These are phyloP conservation scores for Chenopodium quinoa DNA, from an alignment of 148 eudicot genomes.

Conservation along the genomic window DNA sequence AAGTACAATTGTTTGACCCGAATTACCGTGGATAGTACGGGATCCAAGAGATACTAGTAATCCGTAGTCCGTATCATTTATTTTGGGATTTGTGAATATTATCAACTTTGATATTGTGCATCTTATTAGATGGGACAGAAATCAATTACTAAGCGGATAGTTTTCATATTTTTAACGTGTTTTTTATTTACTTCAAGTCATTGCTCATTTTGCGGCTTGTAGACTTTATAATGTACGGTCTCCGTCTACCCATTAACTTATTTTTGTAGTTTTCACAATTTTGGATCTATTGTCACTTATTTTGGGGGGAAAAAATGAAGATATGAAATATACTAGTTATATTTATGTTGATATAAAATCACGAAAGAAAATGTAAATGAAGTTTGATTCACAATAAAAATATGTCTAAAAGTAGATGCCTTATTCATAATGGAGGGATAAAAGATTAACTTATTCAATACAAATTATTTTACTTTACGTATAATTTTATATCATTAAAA, in stretches of 20 bases:
- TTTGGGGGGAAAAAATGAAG: no score
- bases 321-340: no score
- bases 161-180: neutral
- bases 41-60: slow-evolving; percentile 13
- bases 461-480: no score
- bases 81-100: slow-evolving; percentile 12
- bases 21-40: slow-evolving; percentile 22
- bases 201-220: slow-evolving; percentile 16
- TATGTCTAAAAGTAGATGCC: no score
- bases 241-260: neutral
- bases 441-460: no score
- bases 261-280: no score
- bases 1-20: neutral
- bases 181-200: neutral
- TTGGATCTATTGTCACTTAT: no score
- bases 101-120: neutral
- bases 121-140: neutral
- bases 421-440: no score
- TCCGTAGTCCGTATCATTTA: neutral
- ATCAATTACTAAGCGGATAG: neutral
- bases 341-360: no score
- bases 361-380: no score
- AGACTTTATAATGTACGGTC: neutral
- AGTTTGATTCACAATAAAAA: no score
- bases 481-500: no score